phyloP scores from a whole-genome alignment of 225 moss, liverwort and hornwort genomes.

The Marchantia paleacea region DNA sequence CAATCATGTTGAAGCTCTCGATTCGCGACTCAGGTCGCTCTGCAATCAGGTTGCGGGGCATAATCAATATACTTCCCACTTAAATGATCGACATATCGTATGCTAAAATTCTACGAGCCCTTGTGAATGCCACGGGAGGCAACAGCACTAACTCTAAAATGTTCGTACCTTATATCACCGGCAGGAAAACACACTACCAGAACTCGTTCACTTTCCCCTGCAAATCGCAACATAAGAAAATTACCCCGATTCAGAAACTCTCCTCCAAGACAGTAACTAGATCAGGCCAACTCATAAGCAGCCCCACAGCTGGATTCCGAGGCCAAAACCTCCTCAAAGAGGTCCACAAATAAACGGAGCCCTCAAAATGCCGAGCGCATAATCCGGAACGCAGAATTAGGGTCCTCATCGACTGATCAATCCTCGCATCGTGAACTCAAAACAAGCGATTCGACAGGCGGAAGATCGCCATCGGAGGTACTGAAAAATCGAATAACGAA shows the following conservation, averaged over 20 bases:
- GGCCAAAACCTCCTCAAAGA: not conserved
- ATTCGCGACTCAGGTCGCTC: not conserved
- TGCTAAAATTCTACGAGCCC: not conserved
- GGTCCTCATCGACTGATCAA: not conserved
- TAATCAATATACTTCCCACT: not conserved
- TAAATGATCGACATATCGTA: not conserved
- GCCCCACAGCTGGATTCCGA: not conserved
- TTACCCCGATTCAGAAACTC: not conserved
- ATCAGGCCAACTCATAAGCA: not conserved
- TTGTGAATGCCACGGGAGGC: not conserved
- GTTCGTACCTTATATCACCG: not conserved
- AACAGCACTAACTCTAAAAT: not conserved
- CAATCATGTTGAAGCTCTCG: constrained; percentile 16
- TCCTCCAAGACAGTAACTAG: not conserved
- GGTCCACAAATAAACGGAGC: not conserved
- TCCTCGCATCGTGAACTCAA: not conserved
- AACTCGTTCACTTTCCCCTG: not conserved
- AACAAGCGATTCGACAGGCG: not conserved
- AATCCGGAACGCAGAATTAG: not conserved
- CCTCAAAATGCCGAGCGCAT: not conserved
- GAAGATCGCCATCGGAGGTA: not conserved
- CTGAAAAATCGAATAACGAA: not conserved
- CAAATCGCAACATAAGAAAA: not conserved
- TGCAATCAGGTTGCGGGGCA: not conserved
- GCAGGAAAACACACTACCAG: not conserved